These are phyloP conservation scores for Aegilops sharonensis DNA, from an alignment of 176 grass and related monocot species.

Conservation along the genomic window DNA sequence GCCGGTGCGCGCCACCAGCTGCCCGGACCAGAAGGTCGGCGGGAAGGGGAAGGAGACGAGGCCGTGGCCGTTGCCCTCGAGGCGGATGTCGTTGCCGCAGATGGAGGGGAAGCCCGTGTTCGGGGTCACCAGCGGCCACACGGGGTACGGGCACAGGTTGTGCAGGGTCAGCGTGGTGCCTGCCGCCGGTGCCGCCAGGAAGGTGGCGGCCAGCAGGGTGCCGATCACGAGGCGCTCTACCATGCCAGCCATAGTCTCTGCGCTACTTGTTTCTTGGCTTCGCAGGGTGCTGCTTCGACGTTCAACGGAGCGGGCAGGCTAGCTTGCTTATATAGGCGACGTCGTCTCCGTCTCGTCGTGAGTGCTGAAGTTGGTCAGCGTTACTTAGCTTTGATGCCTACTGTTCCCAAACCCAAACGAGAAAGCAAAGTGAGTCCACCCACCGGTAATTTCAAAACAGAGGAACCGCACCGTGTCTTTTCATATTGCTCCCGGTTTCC, in stretches of 20 bases:
- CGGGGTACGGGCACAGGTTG: constrained; percentile 22
- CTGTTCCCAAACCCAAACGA: neutral
- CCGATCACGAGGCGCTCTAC: neutral
- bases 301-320: neutral
- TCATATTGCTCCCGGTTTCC: neutral
- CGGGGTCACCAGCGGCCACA: constrained; percentile 20
- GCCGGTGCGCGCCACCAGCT: neutral
- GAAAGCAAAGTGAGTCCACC: neutral
- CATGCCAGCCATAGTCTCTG: neutral
- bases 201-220: neutral
- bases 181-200: neutral
- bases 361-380: neutral
- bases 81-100: neutral
- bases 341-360: too few relatives aligned
- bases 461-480: neutral
- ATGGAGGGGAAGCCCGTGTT: neutral
- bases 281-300: neutral
- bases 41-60: neutral
- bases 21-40: neutral
- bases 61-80: neutral
- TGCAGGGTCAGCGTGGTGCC: neutral
- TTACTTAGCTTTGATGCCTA: neutral
- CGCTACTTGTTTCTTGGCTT: neutral
- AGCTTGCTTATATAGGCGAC: neutral
- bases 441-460: neutral